Evolutionary conservation across 352 stramenopile species (phyloP).

Genomic region (Phytophthora fragariaefolia): DNA sequence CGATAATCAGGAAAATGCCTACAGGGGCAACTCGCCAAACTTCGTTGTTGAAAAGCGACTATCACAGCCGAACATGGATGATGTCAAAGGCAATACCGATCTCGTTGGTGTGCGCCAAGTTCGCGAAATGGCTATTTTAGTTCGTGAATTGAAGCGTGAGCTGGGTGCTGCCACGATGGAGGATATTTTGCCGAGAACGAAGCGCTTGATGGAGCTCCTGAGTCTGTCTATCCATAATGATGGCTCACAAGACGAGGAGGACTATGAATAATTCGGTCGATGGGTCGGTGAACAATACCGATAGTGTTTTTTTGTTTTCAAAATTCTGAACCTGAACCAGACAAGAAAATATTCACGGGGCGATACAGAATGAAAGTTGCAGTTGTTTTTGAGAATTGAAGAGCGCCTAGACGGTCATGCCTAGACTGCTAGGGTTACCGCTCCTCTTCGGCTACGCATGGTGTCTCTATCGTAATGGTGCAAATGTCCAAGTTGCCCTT

Average conservation of each 20-base stretch:
- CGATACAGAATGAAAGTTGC: constrained; percentile 1
- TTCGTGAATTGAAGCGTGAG: constrained; percentile 82
- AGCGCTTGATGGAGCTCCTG: constrained; percentile 83
- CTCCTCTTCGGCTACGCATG: constrained; percentile 3
- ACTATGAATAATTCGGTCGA: constrained; percentile 34
- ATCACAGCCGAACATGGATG: constrained; percentile 11
- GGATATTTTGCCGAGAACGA: constrained; percentile 79
- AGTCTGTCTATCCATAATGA: constrained; percentile 72
- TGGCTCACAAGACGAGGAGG: constrained; percentile 35
- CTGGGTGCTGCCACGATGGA: constrained; percentile 73
- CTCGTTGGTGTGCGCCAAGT: constrained; percentile 76
- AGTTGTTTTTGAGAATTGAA: constrained; percentile 7
- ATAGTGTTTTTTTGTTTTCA: too few species aligned
- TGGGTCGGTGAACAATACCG: too few species aligned
- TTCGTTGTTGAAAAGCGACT: constrained; percentile 68
- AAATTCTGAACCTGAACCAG: too few species aligned
- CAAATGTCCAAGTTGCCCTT: constrained; percentile 37
- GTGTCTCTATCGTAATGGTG: constrained; percentile 41
- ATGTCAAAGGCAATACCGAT: constrained; percentile 23
- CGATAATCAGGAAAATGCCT: constrained; percentile 17
- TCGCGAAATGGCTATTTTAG: constrained; percentile 70
- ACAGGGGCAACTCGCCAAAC: constrained; percentile 39
- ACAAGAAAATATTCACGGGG: neutral
- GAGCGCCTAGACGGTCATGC: constrained; percentile 17
- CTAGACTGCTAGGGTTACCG: constrained; percentile 22